A percentile compares a stretch with the other conserved stretches of the same genome.
Evolutionary conservation across 306 rosid species (phyloP).

Genomic region (Castanea sativa): DNA sequence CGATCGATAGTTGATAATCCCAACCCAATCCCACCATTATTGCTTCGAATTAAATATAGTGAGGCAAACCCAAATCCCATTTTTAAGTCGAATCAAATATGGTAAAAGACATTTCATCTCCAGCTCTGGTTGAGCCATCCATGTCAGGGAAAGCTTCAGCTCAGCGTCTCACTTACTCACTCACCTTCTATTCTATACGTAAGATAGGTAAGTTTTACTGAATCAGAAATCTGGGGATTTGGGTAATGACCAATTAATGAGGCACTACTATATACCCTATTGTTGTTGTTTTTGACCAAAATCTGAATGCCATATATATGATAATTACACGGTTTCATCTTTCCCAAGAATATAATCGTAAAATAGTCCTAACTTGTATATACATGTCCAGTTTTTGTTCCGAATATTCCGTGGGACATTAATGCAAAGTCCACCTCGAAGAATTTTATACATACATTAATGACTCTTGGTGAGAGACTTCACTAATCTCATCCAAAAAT

Average conservation of each 20-base stretch:
- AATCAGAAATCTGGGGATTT: neutral
- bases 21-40: no score
- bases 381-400: no score
- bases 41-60: no score
- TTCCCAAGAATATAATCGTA: no score
- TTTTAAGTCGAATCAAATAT: neutral
- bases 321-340: no score
- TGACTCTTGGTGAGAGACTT: neutral
- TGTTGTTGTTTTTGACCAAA: neutral
- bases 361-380: no score
- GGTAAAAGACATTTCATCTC: neutral
- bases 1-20: no score
- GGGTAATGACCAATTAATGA: neutral
- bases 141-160: conserved; percentile 22
- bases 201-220: neutral
- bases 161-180: neutral
- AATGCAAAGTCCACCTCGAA: no score
- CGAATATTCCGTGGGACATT: no score
- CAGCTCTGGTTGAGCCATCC: conserved; percentile 32
- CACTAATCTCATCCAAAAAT: neutral
- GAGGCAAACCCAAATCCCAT: no score
- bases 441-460: no score
- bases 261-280: neutral
- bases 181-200: neutral
- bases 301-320: neutral